Evolutionary conservation across 768 basidiomycete species (phyloP).

Genomic region (Lentinus tigrinus): DNA sequence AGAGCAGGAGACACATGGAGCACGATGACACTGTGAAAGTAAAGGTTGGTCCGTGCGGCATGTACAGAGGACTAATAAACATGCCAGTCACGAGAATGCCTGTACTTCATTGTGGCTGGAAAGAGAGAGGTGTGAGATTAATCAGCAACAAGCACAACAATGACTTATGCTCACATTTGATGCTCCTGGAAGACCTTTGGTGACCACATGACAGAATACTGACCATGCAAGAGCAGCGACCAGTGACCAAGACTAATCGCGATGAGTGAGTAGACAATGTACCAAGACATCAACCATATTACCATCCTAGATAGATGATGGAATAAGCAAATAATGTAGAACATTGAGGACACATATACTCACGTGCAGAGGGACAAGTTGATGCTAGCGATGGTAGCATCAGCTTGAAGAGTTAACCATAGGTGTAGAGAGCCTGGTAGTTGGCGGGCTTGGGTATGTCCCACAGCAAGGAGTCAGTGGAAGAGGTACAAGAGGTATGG

Average conservation of each 20-base stretch:
- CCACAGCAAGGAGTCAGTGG: conserved; percentile 14
- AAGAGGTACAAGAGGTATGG: background rate
- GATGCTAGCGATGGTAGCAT: conserved; percentile 45
- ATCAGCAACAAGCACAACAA: too few relatives aligned
- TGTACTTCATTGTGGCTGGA: too few relatives aligned
- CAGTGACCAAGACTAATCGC: conserved; percentile 68
- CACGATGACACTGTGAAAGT: too few relatives aligned
- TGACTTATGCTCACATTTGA: too few relatives aligned
- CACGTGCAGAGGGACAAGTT: conserved; percentile 48
- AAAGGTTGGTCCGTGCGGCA: too few relatives aligned
- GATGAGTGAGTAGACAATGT: conserved; percentile 48
- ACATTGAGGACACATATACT: conserved; percentile 4
- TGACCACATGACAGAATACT: background rate
- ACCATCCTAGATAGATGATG: conserved; percentile 43
- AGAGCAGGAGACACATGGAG: too few relatives aligned
- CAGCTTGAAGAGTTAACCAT: conserved; percentile 45
- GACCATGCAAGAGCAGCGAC: conserved; percentile 68
- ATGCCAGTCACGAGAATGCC: too few relatives aligned
- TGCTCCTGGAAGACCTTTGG: too few relatives aligned
- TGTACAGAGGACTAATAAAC: too few relatives aligned
- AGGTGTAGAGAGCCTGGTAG: conserved; percentile 47
- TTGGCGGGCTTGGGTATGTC: conserved; percentile 37
- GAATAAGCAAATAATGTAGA: background rate
- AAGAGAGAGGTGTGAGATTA: too few relatives aligned
- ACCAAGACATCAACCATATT: conserved; percentile 60